A percentile compares a stretch with the other conserved stretches of the same genome.
Evolutionary conservation across 2,329 filamentous ascomycete species (phyloP).

Genomic region (Sporothrix variecibatus): DNA sequence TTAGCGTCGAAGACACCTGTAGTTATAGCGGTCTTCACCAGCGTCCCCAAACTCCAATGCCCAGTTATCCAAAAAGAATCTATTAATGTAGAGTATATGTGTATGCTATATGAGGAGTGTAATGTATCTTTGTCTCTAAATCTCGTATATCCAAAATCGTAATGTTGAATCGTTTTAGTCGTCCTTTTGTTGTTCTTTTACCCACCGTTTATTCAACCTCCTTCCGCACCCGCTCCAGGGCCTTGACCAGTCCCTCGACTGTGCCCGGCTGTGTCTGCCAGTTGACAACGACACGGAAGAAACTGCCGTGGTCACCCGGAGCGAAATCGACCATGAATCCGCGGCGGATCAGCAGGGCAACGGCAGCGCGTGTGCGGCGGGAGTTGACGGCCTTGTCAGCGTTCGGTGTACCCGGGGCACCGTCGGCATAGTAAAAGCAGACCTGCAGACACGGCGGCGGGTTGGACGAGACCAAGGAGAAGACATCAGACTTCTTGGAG

Average conservation of each 20-base stretch:
- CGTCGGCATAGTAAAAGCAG: constrained; percentile 79
- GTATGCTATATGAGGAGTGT: not conserved
- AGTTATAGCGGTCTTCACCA: not conserved
- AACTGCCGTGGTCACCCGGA: constrained; percentile 57
- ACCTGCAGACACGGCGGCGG: constrained; percentile 89
- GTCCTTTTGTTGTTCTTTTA: not conserved
- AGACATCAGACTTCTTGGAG: constrained; percentile 52
- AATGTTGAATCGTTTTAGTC: not conserved
- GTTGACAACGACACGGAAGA: constrained; percentile 63
- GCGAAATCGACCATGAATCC: constrained; percentile 65
- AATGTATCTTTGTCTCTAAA: not conserved
- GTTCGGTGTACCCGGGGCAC: constrained; percentile 53
- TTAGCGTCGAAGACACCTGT: not conserved
- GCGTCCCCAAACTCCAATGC: not conserved
- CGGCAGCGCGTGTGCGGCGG: constrained; percentile 51
- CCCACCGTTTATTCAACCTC: constrained; percentile 32
- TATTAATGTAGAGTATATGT: not conserved
- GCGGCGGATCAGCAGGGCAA: constrained; percentile 48
- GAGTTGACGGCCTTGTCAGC: constrained; percentile 50
- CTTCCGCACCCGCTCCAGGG: constrained; percentile 51
- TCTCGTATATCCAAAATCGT: not conserved
- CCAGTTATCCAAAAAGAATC: not conserved
- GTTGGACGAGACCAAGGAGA: constrained; percentile 71
- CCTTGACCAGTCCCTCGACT: constrained; percentile 55
- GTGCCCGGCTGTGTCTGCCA: constrained; percentile 55